phyloP scores from a whole-genome alignment of 2,329 filamentous ascomycete species.

The Botrytis cinerea region DNA sequence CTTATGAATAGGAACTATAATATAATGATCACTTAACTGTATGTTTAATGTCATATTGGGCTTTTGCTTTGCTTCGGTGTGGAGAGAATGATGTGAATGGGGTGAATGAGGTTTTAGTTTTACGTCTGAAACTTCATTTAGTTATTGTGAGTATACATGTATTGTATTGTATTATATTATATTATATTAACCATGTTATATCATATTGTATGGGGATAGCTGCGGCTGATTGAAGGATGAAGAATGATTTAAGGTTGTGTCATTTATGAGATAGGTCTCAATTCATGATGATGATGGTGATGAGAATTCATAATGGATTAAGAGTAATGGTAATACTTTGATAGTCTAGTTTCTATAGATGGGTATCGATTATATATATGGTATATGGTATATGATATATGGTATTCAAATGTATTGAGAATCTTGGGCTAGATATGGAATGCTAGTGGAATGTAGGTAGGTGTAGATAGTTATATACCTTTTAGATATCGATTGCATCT shows the following conservation, averaged over 20 bases:
- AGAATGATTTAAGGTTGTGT: background rate
- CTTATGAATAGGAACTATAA: background rate
- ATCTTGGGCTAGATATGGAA: background rate
- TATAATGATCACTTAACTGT: background rate
- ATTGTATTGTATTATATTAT: no score
- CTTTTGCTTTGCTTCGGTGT: background rate
- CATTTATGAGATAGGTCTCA: no score
- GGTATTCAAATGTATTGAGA: background rate
- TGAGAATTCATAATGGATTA: no score
- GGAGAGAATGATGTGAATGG: background rate
- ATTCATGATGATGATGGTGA: background rate
- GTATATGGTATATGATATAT: no score
- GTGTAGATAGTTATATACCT: background rate
- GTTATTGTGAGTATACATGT: no score
- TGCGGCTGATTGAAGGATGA: no score
- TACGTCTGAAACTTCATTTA: background rate
- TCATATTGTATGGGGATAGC: background rate
- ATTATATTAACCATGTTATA: background rate
- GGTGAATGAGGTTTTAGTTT: no score
- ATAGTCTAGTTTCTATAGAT: background rate
- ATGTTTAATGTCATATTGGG: background rate
- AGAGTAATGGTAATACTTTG: background rate
- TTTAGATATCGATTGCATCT: no score
- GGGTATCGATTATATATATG: background rate
- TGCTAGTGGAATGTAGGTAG: background rate